phyloP scores from a whole-genome alignment of 1,284 basidiomycete species.

The Paramarasmius palmivorus region DNA sequence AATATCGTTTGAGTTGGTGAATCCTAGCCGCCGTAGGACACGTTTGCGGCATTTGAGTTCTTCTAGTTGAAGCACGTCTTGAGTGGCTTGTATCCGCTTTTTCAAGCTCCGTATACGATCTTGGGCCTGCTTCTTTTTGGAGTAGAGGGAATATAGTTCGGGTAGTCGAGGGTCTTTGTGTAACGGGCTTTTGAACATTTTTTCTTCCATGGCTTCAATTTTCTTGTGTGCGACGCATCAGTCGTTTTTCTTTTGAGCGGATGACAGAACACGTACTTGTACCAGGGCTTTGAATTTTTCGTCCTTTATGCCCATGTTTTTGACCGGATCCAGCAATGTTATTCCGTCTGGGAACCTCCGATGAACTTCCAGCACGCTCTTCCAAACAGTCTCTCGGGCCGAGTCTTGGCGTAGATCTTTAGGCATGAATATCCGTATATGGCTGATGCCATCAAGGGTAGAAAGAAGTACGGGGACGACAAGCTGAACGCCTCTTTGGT shows the following conservation, averaged over 20 bases:
- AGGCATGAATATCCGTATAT: slow-evolving; percentile 85
- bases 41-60: slow-evolving; percentile 97
- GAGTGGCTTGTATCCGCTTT: slow-evolving; percentile 85
- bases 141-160: slow-evolving; percentile 79
- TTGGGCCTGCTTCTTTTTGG: slow-evolving; percentile 74
- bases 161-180: slow-evolving; percentile 77
- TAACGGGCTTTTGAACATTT: slow-evolving; percentile 74
- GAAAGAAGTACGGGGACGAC: slow-evolving; percentile 90
- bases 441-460: slow-evolving; percentile 85
- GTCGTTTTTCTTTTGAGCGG: background rate
- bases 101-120: slow-evolving; percentile 76
- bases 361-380: slow-evolving; percentile 88
- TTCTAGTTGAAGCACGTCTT: slow-evolving; percentile 94
- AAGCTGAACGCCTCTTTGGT: slow-evolving; percentile 78
- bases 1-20: slow-evolving; percentile 88
- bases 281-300: slow-evolving; percentile 89
- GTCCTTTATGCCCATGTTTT: slow-evolving; percentile 97
- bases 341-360: slow-evolving; percentile 89
- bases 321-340: slow-evolving; percentile 86
- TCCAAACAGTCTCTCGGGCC: slow-evolving; percentile 84
- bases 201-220: slow-evolving; percentile 86
- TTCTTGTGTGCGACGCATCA: slow-evolving; percentile 51
- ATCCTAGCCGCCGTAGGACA: slow-evolving; percentile 88
- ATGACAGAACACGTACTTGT: slow-evolving; percentile 49
- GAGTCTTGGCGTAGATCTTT: slow-evolving; percentile 84